These are phyloP conservation scores for Neofusicoccum laricinum DNA, from an alignment of 2,329 filamentous ascomycete genomes.

Conservation along the genomic window DNA sequence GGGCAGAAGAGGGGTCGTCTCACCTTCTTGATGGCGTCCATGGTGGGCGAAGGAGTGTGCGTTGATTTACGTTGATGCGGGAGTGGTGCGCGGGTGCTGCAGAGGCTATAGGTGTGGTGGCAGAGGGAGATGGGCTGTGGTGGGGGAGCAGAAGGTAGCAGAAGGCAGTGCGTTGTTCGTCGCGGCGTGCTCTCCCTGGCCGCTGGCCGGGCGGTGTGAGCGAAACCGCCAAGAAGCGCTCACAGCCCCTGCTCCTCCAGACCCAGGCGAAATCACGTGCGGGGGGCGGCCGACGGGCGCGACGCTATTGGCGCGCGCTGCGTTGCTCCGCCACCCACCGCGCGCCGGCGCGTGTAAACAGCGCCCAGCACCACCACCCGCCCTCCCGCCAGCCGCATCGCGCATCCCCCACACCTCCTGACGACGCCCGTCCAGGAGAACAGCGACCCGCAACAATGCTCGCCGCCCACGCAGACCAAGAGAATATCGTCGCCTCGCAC, in stretches of 20 bases:
- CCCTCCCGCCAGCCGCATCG: not conserved
- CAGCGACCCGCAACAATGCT: constrained; percentile 58
- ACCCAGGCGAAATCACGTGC: not conserved
- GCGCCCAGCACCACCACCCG: not conserved
- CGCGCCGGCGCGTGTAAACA: constrained; percentile 1
- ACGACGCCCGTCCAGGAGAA: constrained; percentile 22
- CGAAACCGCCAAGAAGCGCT: too few species aligned
- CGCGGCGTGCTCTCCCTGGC: not conserved
- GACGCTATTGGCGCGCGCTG: not conserved
- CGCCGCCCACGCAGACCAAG: constrained; percentile 73
- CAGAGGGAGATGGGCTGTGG: constrained; percentile 8
- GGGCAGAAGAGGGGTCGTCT: constrained; percentile 24
- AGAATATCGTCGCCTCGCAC: constrained; percentile 77
- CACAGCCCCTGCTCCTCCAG: not conserved
- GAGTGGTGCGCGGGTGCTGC: not conserved
- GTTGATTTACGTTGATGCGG: not conserved
- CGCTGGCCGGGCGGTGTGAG: not conserved
- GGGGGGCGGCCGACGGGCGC: not conserved
- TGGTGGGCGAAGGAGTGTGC: constrained; percentile 21
- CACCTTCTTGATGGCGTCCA: constrained; percentile 46
- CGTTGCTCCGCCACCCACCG: constrained; percentile 1
- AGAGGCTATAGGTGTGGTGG: not conserved
- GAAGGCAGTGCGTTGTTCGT: constrained; percentile 13
- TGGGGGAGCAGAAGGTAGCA: constrained; percentile 9
- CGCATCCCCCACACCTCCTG: constrained; percentile 24